These are phyloP conservation scores for Dactylellina parvicollis DNA, from an alignment of 2,329 filamentous ascomycete genomes.

Conservation along the genomic window DNA sequence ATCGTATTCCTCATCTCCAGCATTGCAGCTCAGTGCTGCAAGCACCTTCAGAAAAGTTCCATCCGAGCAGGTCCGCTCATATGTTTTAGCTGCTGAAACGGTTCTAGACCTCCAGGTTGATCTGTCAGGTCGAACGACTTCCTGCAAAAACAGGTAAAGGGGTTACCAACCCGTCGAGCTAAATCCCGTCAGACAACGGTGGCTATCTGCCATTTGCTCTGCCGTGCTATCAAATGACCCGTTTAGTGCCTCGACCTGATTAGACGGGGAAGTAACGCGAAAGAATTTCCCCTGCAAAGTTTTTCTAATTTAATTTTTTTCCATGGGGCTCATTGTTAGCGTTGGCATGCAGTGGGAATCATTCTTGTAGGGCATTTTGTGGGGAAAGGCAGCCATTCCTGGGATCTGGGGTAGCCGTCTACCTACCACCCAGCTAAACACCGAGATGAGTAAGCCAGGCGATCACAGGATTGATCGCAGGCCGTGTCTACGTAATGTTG, in stretches of 20 bases:
- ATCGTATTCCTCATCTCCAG: background rate
- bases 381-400: slow-evolving; percentile 45
- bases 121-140: too few relatives aligned
- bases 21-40: background rate
- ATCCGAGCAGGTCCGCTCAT: slow-evolving; percentile 6
- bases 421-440: slow-evolving; percentile 2
- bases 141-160: too few relatives aligned
- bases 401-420: slow-evolving; percentile 51
- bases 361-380: slow-evolving; percentile 49
- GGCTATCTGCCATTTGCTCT: slow-evolving; percentile 13
- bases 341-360: slow-evolving; percentile 17
- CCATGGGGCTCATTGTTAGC: slow-evolving; percentile 22
- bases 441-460: slow-evolving; percentile 30
- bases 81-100: background rate
- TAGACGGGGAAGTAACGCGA: slow-evolving; percentile 28
- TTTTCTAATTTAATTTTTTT: background rate
- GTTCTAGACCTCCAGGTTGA: background rate
- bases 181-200: slow-evolving; percentile 22
- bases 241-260: slow-evolving; percentile 14
- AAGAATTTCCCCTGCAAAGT: slow-evolving; percentile 5
- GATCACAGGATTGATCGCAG: background rate
- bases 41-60: background rate
- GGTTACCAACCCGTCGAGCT: background rate
- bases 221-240: slow-evolving; percentile 43
- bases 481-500: slow-evolving; percentile 13